Evolutionary conservation across 2,329 filamentous ascomycete species (phyloP).

Genomic region (Basipetospora chlamydospora): DNA sequence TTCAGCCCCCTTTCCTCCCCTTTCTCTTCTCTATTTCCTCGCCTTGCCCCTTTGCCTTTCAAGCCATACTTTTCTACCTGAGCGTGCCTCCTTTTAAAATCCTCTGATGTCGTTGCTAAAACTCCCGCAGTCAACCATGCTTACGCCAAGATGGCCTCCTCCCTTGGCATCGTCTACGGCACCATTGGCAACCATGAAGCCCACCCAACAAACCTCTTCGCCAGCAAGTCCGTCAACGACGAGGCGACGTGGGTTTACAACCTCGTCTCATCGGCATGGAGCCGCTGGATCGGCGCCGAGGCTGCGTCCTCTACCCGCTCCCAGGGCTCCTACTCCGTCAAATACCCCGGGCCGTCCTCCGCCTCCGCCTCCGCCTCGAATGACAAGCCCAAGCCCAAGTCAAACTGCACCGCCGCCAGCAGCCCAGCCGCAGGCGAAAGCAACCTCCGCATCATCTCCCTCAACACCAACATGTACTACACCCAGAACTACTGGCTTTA

Average conservation of each 20-base stretch:
- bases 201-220: slow-evolving; percentile 36
- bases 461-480: slow-evolving; percentile 47
- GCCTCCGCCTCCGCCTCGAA: too few species aligned
- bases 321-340: slow-evolving; percentile 35
- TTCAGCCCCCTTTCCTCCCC: neutral
- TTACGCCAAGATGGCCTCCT: slow-evolving; percentile 29
- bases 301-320: slow-evolving; percentile 19
- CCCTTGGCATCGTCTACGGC: slow-evolving; percentile 31
- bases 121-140: slow-evolving; percentile 27
- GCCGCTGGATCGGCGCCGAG: slow-evolving; percentile 26
- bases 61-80: neutral
- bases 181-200: slow-evolving; percentile 44
- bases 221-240: slow-evolving; percentile 22
- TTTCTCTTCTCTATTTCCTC: too few species aligned
- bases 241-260: slow-evolving; percentile 38
- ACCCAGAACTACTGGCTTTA: slow-evolving; percentile 43
- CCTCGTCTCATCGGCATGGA: slow-evolving; percentile 30
- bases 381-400: too few species aligned
- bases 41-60: neutral
- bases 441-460: slow-evolving; percentile 40
- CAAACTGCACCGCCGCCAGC: too few species aligned
- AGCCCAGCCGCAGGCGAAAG: too few species aligned
- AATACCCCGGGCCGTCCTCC: too few species aligned
- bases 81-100: neutral
- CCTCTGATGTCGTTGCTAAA: too few species aligned